Evolutionary conservation across 495 filamentous ascomycete genomes (phyloP).

Genomic region (Penicillium diatomitis): DNA sequence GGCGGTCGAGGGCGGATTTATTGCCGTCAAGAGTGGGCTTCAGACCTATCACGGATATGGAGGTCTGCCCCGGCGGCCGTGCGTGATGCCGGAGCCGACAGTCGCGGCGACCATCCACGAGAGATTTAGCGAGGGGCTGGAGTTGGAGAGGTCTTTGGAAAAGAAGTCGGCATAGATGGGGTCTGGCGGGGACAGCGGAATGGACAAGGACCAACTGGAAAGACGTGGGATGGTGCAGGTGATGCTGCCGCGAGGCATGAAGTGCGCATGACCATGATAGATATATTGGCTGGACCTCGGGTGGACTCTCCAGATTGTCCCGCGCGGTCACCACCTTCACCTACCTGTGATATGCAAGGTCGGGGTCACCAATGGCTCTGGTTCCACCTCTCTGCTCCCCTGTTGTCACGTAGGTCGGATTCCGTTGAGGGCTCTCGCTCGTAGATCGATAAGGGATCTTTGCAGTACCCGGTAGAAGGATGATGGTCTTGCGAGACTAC

Average conservation of each 20-base stretch:
- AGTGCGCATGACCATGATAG: neutral
- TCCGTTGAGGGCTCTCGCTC: too few species aligned
- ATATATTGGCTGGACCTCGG: too few species aligned
- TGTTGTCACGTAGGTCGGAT: too few species aligned
- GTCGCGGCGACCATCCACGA: constrained; percentile 55
- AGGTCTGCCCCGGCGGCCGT: constrained; percentile 64
- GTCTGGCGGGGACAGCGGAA: neutral
- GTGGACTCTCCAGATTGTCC: too few species aligned
- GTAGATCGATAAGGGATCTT: too few species aligned
- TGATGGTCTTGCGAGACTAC: too few species aligned
- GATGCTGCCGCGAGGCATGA: neutral
- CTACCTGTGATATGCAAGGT: too few species aligned
- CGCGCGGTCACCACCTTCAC: too few species aligned
- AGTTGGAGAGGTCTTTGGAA: constrained; percentile 52
- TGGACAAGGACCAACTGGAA: neutral
- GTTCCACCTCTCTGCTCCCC: too few species aligned
- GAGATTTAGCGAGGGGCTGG: constrained; percentile 65
- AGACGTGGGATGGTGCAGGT: neutral
- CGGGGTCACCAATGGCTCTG: too few species aligned
- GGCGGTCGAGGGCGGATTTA: constrained; percentile 76
- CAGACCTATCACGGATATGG: constrained; percentile 71
- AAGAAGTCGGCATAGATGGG: constrained; percentile 4
- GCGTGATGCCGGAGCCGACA: constrained; percentile 56
- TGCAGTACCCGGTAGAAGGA: too few species aligned
- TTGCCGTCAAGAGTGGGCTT: constrained; percentile 75